Evolutionary conservation across 257 asterid species (phyloP).

Genomic region (Plantago elongata): DNA sequence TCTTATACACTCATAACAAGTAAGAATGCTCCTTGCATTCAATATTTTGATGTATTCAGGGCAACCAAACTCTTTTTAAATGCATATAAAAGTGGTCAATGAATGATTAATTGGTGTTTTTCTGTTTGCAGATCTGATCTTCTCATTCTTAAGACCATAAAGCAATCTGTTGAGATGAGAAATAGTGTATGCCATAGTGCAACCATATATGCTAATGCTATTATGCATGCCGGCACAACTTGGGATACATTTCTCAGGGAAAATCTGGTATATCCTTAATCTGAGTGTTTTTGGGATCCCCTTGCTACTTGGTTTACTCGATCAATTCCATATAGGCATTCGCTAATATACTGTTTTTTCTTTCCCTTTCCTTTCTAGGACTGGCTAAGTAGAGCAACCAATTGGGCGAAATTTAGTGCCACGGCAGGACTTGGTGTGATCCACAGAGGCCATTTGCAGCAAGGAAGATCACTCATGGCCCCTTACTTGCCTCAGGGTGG

Average conservation of each 20-base stretch:
- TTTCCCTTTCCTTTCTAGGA: constrained; percentile 44
- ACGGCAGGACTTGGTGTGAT: constrained; percentile 98
- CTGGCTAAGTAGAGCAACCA: constrained; percentile 96
- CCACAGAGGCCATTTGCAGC: constrained; percentile 93
- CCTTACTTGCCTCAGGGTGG: constrained; percentile 98
- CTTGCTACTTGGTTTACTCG: background rate
- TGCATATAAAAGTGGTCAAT: constrained; percentile 15
- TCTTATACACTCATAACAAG: constrained; percentile 92
- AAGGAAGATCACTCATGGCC: constrained; percentile 96
- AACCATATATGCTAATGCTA: constrained; percentile 89
- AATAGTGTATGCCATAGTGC: constrained; percentile 96
- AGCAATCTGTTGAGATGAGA: constrained; percentile 97
- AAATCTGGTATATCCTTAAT: constrained; percentile 56
- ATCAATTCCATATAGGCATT: background rate
- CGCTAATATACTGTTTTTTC: background rate
- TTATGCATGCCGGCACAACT: constrained; percentile 99
- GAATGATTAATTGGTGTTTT: constrained; percentile 17
- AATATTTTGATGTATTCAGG: background rate
- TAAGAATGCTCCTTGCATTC: constrained; percentile 29
- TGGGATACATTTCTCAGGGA: constrained; percentile 94
- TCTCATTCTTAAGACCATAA: constrained; percentile 88
- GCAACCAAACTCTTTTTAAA: constrained; percentile 1
- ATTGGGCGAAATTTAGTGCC: constrained; percentile 99
- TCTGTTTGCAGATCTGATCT: constrained; percentile 78
- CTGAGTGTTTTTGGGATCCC: background rate